phyloP scores from a whole-genome alignment of 2,329 filamentous ascomycete species.

The Arthrobotrys sphaeroides region DNA sequence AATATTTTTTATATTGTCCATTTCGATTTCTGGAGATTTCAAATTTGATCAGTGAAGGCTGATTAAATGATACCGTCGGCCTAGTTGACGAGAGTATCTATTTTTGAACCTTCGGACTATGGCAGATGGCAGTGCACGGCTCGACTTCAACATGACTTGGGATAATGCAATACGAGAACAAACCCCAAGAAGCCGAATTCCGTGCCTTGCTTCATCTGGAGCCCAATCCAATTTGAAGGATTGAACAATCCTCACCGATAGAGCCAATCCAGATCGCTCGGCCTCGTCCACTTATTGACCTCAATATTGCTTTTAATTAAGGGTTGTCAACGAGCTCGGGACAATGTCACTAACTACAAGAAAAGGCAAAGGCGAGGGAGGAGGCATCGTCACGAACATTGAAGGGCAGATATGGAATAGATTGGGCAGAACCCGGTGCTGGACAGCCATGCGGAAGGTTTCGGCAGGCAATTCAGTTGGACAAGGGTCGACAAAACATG shows the following conservation, averaged over 20 bases:
- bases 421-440: constrained; percentile 47
- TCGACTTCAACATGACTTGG: constrained; percentile 14
- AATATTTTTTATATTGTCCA: no score
- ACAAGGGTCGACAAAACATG: constrained; percentile 40
- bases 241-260: neutral
- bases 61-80: constrained; percentile 24
- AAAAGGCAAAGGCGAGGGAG: constrained; percentile 34
- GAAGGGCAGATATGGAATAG: constrained; percentile 41
- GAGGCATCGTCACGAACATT: constrained; percentile 40
- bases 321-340: constrained; percentile 29
- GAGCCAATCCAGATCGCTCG: constrained; percentile 17
- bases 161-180: constrained; percentile 31
- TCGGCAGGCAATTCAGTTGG: constrained; percentile 48
- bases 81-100: constrained; percentile 29
- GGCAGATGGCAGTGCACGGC: constrained; percentile 24
- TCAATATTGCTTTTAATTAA: constrained; percentile 46
- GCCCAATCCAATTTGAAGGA: constrained; percentile 11
- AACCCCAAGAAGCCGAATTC: constrained; percentile 35
- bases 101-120: constrained; percentile 34
- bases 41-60: constrained; percentile 33
- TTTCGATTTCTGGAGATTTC: constrained; percentile 44
- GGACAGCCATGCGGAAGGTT: constrained; percentile 47
- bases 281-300: constrained; percentile 7
- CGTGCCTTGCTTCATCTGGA: constrained; percentile 16
- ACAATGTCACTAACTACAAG: constrained; percentile 15